Percentiles rank a stretch among this genome's conserved stretches.
Evolutionary conservation across 179 eudicot species (phyloP).

Genomic region (Silene vulgaris): DNA sequence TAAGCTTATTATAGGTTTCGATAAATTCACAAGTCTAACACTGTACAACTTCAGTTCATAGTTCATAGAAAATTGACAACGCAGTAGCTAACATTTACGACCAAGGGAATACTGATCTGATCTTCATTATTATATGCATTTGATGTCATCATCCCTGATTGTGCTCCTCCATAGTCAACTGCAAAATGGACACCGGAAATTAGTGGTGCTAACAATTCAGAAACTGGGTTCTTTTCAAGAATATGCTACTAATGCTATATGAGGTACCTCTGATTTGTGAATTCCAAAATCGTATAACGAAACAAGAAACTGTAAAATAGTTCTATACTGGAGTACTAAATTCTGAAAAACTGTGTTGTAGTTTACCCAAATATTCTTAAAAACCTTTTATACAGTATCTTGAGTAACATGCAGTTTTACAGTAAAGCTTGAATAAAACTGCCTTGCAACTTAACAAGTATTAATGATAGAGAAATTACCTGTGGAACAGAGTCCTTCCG

Average conservation of each 20-base stretch:
- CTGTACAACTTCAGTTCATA: constrained; percentile 27
- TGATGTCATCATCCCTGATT: constrained; percentile 13
- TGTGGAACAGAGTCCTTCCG: constrained; percentile 28
- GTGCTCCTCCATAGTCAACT: constrained; percentile 22
- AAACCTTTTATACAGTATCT: background rate
- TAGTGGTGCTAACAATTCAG: background rate
- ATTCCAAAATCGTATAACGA: no score
- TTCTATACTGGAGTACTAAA: background rate
- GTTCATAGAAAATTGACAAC: constrained; percentile 14
- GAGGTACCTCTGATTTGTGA: no score
- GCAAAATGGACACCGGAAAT: background rate
- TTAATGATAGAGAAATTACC: constrained; percentile 18
- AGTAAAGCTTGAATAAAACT: background rate
- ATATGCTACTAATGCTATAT: no score
- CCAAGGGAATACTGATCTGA: constrained; percentile 21
- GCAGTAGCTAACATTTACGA: constrained; percentile 3
- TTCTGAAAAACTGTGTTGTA: background rate
- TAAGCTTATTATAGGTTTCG: background rate
- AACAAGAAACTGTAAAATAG: background rate
- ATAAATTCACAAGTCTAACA: constrained; percentile 7
- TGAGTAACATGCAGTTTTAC: background rate
- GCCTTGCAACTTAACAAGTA: background rate
- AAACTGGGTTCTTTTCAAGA: no score
- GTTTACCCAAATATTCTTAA: background rate
- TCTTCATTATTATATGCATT: constrained; percentile 17